Conservation (phyloP, 768 basidiomycete species). For the Tephrocybe rancida region DNA sequence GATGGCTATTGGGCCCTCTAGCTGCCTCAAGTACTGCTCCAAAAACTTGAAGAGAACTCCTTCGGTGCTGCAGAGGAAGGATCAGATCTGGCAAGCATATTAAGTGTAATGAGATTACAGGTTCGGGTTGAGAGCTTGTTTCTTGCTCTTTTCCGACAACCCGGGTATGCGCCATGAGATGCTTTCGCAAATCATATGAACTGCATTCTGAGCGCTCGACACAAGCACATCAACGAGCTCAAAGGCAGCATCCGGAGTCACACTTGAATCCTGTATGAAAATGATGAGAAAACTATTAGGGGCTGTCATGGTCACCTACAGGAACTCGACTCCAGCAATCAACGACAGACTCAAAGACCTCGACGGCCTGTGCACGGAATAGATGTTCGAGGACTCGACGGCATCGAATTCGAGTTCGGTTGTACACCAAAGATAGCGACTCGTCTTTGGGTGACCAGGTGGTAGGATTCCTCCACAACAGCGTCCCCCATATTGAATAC, state of each 20-base stretch:
- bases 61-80: conserved; percentile 55
- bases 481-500: conserved; percentile 72
- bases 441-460: conserved; percentile 63
- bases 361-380: conserved; percentile 77
- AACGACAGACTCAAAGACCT: conserved; percentile 83
- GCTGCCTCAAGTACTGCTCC: conserved; percentile 77
- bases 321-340: conserved; percentile 77
- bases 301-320: conserved; percentile 33
- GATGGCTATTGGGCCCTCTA: conserved; percentile 90
- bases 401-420: conserved; percentile 66
- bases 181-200: conserved; percentile 88
- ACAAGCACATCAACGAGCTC: conserved; percentile 84
- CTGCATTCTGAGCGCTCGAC: conserved; percentile 82
- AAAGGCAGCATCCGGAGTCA: conserved; percentile 60
- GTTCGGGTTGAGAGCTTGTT: conserved; percentile 62
- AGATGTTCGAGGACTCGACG: conserved; percentile 83
- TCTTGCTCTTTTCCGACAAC: conserved; percentile 59
- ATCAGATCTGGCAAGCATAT: conserved; percentile 7
- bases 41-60: conserved; percentile 80
- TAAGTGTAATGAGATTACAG: conserved; percentile 50
- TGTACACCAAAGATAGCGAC: conserved; percentile 66
- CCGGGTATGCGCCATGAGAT: conserved; percentile 62
- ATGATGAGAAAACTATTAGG: conserved; percentile 3
- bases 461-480: conserved; percentile 50
- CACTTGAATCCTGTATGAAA: conserved; percentile 33